Conservation (phyloP, 2,329 filamentous ascomycete genomes). For the Tolypocladium paradoxum region DNA sequence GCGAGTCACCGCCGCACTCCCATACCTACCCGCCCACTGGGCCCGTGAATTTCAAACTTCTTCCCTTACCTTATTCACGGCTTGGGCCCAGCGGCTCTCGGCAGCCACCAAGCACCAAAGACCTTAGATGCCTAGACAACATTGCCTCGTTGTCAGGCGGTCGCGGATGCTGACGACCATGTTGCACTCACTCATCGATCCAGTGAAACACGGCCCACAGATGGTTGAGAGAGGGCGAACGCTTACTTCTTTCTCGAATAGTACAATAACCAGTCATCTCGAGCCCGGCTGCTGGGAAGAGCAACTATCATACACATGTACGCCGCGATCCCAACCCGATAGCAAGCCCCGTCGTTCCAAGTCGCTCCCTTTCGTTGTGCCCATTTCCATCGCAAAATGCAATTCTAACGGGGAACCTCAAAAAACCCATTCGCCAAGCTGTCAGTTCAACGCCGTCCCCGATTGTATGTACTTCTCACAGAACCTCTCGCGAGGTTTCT, state of each 20-base stretch:
- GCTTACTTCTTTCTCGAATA: neutral
- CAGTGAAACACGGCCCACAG: no score
- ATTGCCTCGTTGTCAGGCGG: neutral
- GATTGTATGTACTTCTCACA: neutral
- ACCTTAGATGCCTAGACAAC: neutral
- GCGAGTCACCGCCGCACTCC: neutral
- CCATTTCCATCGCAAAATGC: neutral
- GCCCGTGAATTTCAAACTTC: neutral
- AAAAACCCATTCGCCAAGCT: constrained; percentile 1
- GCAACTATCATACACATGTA: neutral
- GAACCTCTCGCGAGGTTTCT: neutral
- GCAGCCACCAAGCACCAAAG: neutral
- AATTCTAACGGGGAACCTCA: neutral
- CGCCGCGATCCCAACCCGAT: neutral
- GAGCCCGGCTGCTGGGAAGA: neutral
- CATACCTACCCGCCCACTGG: no score
- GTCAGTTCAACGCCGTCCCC: constrained; percentile 1
- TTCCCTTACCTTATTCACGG: neutral
- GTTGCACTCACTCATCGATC: no score
- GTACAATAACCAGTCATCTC: neutral
- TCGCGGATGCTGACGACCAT: neutral
- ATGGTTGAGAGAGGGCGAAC: neutral
- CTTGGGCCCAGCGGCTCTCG: neutral
- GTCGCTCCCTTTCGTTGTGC: neutral
- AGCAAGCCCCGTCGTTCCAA: neutral